Conservation (phyloP, 2,329 filamentous ascomycete genomes). For the Fusarium xylarioides region DNA sequence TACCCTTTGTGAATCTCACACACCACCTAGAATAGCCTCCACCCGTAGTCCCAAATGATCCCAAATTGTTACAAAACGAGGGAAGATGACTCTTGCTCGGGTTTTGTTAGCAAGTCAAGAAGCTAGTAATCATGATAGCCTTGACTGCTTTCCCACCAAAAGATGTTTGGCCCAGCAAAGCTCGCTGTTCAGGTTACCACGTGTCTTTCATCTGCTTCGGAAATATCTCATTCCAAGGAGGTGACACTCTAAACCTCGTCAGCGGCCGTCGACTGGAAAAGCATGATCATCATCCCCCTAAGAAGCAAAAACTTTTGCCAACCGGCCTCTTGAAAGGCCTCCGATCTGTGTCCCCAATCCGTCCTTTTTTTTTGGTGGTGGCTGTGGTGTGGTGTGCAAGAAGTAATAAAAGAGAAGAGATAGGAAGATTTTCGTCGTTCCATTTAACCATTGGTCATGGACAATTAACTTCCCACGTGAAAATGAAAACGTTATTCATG, state of each 20-base stretch:
- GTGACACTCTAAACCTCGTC: constrained; percentile 29
- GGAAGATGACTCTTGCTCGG: constrained; percentile 28
- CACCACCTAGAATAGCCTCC: constrained; percentile 24
- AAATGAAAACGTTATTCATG: constrained; percentile 40
- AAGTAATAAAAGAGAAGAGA: constrained; percentile 19
- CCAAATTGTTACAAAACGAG: constrained; percentile 39
- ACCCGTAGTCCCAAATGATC: constrained; percentile 22
- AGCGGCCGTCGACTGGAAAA: constrained; percentile 34
- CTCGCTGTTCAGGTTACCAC: constrained; percentile 18
- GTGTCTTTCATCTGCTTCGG: constrained; percentile 28
- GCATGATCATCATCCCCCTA: constrained; percentile 27
- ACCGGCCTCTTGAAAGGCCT: constrained; percentile 8
- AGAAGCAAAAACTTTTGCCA: constrained; percentile 40
- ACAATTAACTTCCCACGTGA: constrained; percentile 26
- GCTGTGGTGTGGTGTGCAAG: constrained; percentile 28
- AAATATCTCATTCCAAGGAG: constrained; percentile 39
- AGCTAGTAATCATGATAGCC: constrained; percentile 25
- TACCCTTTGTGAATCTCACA: constrained; percentile 16
- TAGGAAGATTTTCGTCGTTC: constrained; percentile 24
- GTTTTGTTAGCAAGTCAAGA: constrained; percentile 27
- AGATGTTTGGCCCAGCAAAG: constrained; percentile 32
- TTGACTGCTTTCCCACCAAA: constrained; percentile 36
- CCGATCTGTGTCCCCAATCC: constrained; percentile 20
- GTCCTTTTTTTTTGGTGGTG: constrained; percentile 33
- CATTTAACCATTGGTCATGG: constrained; percentile 27